phyloP scores from a whole-genome alignment of 108 stramenopile genomes.

The Craspedostauros australis region DNA sequence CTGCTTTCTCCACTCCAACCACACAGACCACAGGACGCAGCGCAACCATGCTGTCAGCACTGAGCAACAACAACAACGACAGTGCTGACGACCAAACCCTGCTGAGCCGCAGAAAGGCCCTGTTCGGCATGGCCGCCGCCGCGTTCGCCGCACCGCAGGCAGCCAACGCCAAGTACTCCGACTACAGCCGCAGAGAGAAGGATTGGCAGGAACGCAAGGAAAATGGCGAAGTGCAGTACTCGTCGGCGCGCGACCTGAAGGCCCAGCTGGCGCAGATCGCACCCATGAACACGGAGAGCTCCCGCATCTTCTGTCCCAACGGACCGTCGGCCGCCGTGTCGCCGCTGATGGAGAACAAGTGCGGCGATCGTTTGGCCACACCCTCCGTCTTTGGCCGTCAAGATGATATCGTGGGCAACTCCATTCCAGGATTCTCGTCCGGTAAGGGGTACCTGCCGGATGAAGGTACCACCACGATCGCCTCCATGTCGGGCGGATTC shows the following conservation, averaged over 20 bases:
- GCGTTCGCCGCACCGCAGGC: conserved; percentile 6
- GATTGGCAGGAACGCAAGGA: conserved; percentile 66
- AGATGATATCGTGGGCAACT: conserved; percentile 69
- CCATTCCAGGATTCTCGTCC: conserved; percentile 78
- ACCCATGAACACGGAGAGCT: conserved; percentile 60
- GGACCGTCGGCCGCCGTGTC: conserved; percentile 62
- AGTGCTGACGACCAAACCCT: no score
- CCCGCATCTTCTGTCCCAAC: conserved; percentile 83
- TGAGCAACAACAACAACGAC: no score
- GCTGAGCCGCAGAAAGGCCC: conserved; percentile 10
- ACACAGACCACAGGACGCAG: no score
- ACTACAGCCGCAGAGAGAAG: conserved; percentile 64
- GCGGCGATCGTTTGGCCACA: conserved; percentile 61
- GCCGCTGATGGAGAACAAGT: conserved; percentile 86
- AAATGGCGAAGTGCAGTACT: conserved; percentile 60
- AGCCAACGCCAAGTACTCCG: conserved; percentile 54
- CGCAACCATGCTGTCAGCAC: no score
- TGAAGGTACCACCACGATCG: no score
- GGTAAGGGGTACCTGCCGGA: no score
- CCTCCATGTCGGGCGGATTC: no score
- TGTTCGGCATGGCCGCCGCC: conserved; percentile 11
- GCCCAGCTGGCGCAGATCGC: conserved; percentile 68
- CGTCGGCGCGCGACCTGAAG: conserved; percentile 49
- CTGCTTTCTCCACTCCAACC: no score
- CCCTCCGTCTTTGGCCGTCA: conserved; percentile 71